These are phyloP conservation scores for Pythium monospermum DNA, from an alignment of 352 stramenopile genomes.

Conservation along the genomic window DNA sequence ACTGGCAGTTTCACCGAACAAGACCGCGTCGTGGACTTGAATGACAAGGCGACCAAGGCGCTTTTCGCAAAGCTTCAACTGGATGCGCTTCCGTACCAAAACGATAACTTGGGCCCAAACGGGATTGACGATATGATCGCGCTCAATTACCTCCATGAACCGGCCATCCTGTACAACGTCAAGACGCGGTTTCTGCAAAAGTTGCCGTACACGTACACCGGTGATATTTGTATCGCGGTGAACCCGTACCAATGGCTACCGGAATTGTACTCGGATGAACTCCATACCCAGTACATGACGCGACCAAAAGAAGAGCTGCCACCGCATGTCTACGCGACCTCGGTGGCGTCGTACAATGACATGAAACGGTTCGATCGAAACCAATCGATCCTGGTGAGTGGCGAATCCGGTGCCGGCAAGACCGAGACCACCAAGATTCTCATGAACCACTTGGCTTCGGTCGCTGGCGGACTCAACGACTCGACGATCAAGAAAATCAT, in stretches of 20 bases:
- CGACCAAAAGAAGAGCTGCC: slow-evolving; percentile 50
- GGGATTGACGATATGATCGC: slow-evolving; percentile 86
- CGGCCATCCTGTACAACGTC: slow-evolving; percentile 90
- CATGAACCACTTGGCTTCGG: slow-evolving; percentile 82
- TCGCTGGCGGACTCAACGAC: slow-evolving; percentile 62
- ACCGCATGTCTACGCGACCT: slow-evolving; percentile 71
- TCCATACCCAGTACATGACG: slow-evolving; percentile 62
- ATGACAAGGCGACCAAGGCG: slow-evolving; percentile 57
- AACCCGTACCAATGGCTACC: slow-evolving; percentile 94
- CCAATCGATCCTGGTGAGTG: slow-evolving; percentile 85
- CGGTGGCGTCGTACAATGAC: slow-evolving; percentile 60
- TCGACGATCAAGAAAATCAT: slow-evolving; percentile 81
- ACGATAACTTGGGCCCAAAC: slow-evolving; percentile 48
- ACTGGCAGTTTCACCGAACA: slow-evolving; percentile 25
- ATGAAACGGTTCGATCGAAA: slow-evolving; percentile 61
- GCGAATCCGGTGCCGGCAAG: slow-evolving; percentile 83
- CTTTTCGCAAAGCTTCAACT: slow-evolving; percentile 61
- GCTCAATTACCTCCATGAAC: slow-evolving; percentile 88
- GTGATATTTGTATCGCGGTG: slow-evolving; percentile 95
- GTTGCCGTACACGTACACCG: slow-evolving; percentile 95
- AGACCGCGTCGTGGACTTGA: slow-evolving; percentile 72
- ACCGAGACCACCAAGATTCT: slow-evolving; percentile 88
- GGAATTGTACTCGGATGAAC: slow-evolving; percentile 78
- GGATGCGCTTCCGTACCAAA: slow-evolving; percentile 75
- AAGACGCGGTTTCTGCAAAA: slow-evolving; percentile 78